Evolutionary conservation across 2,329 filamentous ascomycete genomes (phyloP).

Genomic region (Phoma sp.): DNA sequence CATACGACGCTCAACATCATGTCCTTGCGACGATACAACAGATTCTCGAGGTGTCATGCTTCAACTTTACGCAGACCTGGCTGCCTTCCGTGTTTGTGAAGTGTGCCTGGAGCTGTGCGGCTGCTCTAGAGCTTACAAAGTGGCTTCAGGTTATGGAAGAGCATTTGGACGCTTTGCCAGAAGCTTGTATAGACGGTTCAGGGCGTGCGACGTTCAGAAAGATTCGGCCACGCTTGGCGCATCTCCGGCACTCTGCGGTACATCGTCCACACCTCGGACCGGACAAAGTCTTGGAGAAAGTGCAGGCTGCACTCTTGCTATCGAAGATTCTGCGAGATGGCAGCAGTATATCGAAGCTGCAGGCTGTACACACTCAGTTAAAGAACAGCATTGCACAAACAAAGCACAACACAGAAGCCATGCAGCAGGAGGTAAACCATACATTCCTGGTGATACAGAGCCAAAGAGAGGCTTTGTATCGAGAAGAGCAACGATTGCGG

Average conservation of each 20-base stretch:
- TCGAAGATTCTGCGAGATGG: neutral
- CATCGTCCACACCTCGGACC: constrained; percentile 1
- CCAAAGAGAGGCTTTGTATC: no score
- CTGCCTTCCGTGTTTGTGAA: neutral
- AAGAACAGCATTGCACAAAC: no score
- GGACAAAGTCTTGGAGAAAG: neutral
- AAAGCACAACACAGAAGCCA: no score
- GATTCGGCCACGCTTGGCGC: neutral
- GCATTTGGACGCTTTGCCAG: neutral
- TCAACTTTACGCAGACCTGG: neutral
- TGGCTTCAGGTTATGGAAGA: neutral
- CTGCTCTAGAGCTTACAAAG: constrained; percentile 7
- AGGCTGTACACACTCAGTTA: neutral
- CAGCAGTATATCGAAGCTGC: neutral
- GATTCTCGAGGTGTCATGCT: constrained; percentile 2
- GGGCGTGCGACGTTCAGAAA: neutral
- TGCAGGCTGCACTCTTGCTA: neutral
- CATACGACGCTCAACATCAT: constrained; percentile 2
- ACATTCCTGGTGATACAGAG: no score
- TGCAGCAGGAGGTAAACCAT: no score
- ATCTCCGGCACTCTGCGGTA: constrained; percentile 5
- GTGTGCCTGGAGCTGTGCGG: constrained; percentile 1
- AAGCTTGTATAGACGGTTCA: neutral
- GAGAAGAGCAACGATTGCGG: no score
- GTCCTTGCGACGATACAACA: neutral